Evolutionary conservation across 140 eudicot genomes (phyloP).

Genomic region (Anethum foeniculum): DNA sequence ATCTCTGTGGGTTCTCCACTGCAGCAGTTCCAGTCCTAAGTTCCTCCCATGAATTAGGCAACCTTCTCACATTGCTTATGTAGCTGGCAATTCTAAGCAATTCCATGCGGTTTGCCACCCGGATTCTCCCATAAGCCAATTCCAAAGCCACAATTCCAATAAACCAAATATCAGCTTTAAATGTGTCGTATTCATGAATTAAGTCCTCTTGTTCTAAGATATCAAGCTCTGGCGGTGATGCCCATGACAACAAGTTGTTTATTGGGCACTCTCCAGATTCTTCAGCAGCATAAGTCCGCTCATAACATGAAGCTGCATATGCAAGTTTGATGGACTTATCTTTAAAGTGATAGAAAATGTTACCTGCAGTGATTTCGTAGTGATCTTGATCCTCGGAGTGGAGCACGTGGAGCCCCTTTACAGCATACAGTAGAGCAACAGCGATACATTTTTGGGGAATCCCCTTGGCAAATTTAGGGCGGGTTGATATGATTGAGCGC

Average conservation of each 20-base stretch:
- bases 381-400: background rate
- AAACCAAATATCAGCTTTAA: background rate
- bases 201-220: background rate
- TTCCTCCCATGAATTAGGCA: conserved; percentile 11
- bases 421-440: background rate
- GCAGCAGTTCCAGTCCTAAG: background rate
- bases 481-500: background rate
- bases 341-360: background rate
- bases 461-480: background rate
- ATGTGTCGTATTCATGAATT: background rate
- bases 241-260: background rate
- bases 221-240: background rate
- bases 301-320: background rate
- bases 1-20: background rate
- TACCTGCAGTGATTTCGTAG: background rate
- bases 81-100: conserved; percentile 2
- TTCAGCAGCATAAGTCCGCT: background rate
- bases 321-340: background rate
- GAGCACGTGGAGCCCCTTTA: background rate
- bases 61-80: background rate
- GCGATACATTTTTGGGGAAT: background rate
- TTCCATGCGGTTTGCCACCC: background rate
- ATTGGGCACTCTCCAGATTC: background rate
- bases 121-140: conserved; percentile 12
- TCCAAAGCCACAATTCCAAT: conserved; percentile 10